Evolutionary conservation across 192 early-diverging fungal genomes (phyloP).

Genomic region (Backusella mclennaniae): DNA sequence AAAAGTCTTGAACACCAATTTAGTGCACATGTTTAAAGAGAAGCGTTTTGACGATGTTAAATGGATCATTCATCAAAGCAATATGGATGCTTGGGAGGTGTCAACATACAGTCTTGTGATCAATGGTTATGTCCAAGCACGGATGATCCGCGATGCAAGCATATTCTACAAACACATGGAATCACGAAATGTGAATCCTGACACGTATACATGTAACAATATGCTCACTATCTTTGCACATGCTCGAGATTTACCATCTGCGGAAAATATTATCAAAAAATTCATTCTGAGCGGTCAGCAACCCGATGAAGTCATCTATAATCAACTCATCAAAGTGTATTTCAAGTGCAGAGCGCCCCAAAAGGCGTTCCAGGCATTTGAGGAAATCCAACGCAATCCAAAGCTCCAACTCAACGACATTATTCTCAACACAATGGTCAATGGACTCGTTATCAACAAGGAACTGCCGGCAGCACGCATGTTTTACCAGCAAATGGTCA

Average conservation of each 20-base stretch:
- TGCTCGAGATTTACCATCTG: neutral
- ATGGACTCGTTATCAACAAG: constrained; percentile 32
- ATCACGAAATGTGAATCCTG: neutral
- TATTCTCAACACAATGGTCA: constrained; percentile 32
- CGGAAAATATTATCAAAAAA: constrained; percentile 18
- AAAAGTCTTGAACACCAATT: constrained; percentile 18
- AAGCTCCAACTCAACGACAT: constrained; percentile 23
- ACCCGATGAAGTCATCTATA: constrained; percentile 21
- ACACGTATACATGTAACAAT: constrained; percentile 1
- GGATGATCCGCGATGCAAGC: neutral
- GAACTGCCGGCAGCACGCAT: constrained; percentile 22
- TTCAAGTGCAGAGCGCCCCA: constrained; percentile 12
- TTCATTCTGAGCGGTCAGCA: constrained; percentile 14
- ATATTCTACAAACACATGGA: constrained; percentile 21
- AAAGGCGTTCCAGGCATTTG: constrained; percentile 25
- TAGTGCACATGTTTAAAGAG: constrained; percentile 23
- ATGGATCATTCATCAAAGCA: neutral
- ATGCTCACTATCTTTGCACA: constrained; percentile 25
- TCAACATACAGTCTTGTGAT: constrained; percentile 24
- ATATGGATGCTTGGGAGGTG: constrained; percentile 7
- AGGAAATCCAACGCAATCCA: constrained; percentile 21
- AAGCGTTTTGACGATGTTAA: neutral
- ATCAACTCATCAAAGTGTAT: constrained; percentile 33
- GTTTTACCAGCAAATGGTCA: constrained; percentile 26
- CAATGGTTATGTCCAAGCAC: constrained; percentile 14